A percentile compares a stretch with the other conserved stretches of the same genome.
Conservation (phyloP, 805 yeast genomes). For the Candida ortonii region DNA sequence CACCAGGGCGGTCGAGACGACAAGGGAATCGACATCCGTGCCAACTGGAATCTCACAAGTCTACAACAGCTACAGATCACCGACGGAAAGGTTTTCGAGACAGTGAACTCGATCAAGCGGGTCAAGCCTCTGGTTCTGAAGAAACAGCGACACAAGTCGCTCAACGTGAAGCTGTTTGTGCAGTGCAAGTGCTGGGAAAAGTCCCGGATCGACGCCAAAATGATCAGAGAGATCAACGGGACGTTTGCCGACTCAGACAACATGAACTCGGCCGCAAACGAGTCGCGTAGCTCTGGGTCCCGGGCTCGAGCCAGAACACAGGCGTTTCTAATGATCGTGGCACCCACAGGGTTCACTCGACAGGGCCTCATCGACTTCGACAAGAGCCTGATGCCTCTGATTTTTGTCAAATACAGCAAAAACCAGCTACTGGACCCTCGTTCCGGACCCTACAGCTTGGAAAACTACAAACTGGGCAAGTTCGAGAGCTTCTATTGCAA, state of each 20-base stretch:
- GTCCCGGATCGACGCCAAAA: slow-evolving; percentile 42
- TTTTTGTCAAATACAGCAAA: slow-evolving; percentile 41
- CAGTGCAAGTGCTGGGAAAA: slow-evolving; percentile 53
- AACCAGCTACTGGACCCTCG: slow-evolving; percentile 22
- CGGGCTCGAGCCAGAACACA: slow-evolving; percentile 4
- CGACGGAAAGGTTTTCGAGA: slow-evolving; percentile 12
- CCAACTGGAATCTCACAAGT: slow-evolving; percentile 43
- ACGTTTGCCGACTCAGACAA: slow-evolving; percentile 36
- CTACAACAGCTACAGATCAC: slow-evolving; percentile 3
- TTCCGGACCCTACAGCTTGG: slow-evolving; percentile 30
- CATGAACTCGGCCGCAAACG: slow-evolving; percentile 8
- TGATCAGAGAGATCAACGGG: slow-evolving; percentile 54
- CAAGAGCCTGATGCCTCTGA: slow-evolving; percentile 42
- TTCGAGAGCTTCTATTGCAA: slow-evolving; percentile 38
- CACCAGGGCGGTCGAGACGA: slow-evolving; percentile 57
- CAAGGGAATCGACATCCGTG: slow-evolving; percentile 54
- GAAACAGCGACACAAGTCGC: slow-evolving; percentile 16
- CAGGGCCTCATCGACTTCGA: slow-evolving; percentile 47
- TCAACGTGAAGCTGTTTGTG: slow-evolving; percentile 42
- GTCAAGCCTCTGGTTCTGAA: slow-evolving; percentile 26
- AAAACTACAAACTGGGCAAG: slow-evolving; percentile 40
- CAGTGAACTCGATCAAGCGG: slow-evolving; percentile 24
- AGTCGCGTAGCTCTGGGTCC: no score
- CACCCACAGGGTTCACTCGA: slow-evolving; percentile 45
- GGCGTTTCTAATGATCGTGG: slow-evolving; percentile 41